These are phyloP conservation scores for Arctostaphylos glauca DNA, from an alignment of 148 eudicot genomes.

Conservation along the genomic window DNA sequence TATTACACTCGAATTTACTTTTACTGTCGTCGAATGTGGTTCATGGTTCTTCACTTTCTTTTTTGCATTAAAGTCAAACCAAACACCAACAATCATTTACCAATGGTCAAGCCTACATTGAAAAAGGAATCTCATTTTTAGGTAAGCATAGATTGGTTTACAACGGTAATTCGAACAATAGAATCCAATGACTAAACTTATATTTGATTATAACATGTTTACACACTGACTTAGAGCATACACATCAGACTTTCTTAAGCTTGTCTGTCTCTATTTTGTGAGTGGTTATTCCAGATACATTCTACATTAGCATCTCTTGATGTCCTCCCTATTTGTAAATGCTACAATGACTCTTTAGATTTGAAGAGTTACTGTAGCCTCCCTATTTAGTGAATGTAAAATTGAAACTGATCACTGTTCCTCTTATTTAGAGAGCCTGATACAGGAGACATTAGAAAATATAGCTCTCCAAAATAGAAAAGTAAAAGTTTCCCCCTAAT, in stretches of 20 bases:
- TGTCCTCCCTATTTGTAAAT: too few relatives aligned
- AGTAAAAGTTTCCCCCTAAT: too few relatives aligned
- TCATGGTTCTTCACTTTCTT: background rate
- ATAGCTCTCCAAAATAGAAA: too few relatives aligned
- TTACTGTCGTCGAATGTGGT: background rate
- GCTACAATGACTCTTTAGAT: too few relatives aligned
- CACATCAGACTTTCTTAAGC: background rate
- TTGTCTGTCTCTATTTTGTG: too few relatives aligned
- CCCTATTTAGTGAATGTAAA: too few relatives aligned
- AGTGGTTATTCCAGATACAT: too few relatives aligned
- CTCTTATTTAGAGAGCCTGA: too few relatives aligned
- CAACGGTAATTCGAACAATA: background rate
- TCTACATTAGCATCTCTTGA: too few relatives aligned
- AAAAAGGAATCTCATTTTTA: background rate
- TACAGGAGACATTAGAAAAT: too few relatives aligned
- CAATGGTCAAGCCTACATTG: background rate
- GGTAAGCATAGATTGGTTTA: background rate
- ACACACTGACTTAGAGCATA: background rate
- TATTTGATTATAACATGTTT: background rate
- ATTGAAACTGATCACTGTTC: too few relatives aligned
- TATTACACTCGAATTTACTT: background rate
- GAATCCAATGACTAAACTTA: conserved; percentile 6
- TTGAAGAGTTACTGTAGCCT: too few relatives aligned
- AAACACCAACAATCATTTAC: conserved; percentile 1
- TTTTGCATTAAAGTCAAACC: background rate